phyloP scores from a whole-genome alignment of 78 protist genomes.

The Neovahlkampfia damariscottae region DNA sequence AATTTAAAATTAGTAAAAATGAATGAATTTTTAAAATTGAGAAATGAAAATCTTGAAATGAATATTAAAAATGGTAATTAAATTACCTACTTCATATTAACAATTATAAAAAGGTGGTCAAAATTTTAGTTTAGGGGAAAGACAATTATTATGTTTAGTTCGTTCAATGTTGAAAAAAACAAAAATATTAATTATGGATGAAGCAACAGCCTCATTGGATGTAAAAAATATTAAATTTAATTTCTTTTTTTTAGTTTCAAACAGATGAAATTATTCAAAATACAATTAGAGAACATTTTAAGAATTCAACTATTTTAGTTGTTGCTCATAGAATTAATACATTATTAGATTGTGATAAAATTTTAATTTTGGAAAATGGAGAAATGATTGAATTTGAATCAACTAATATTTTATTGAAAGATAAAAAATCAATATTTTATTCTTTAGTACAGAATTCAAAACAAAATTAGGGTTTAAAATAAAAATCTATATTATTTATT shows the following conservation, averaged over 20 bases:
- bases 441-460: no score
- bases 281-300: slow-evolving; percentile 19
- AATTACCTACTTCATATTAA: no score
- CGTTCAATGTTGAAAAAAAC: slow-evolving; percentile 26
- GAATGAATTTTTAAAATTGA: neutral
- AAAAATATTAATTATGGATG: slow-evolving; percentile 25
- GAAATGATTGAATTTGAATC: slow-evolving; percentile 4
- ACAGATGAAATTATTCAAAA: slow-evolving; percentile 58
- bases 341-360: neutral
- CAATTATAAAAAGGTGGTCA: no score
- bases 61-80: no score
- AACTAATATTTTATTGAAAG: slow-evolving; percentile 7
- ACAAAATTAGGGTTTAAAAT: no score
- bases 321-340: slow-evolving; percentile 17
- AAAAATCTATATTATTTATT: no score
- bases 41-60: neutral
- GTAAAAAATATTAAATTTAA: no score
- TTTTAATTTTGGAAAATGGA: neutral
- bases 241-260: slow-evolving; percentile 35
- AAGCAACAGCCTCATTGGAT: slow-evolving; percentile 29
- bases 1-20: neutral
- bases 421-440: no score
- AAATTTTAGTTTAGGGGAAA: no score
- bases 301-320: neutral
- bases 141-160: slow-evolving; percentile 43